Base-by-base conservation (phyloP, 495 filamentous ascomycete species). In the Penicillium manginii region DNA sequence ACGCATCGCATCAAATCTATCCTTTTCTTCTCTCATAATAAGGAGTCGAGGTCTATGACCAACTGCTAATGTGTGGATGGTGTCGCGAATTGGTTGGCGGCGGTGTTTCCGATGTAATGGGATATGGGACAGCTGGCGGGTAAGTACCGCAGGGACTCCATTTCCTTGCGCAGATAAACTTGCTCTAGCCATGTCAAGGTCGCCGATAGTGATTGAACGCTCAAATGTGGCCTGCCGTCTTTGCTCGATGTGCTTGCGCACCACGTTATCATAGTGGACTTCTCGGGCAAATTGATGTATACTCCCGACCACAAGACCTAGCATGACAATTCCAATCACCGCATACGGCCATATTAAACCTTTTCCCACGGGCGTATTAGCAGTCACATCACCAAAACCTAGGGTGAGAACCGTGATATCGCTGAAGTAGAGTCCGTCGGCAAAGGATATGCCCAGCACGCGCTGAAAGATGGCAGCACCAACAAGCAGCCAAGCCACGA, bases 301-400 rank as follows among this genome's bases (percentile, higher is more conserved):
- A 53, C 91, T 93, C 15, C 87, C 86, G 31, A 97, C 87, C 22
- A 96, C 89, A 26, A 97, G 78, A 84, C 93, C 93, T 4, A 97
- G 77, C 55, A 88, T 92, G 46, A 93, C 86, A 48, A 97, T 88
- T 7, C 93, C 93, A 19, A 92, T 83, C 3, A 96, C 84, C 0
- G 92, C 86, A 62, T 88, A 97, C 0, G 92, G 92, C 29, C 96
- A 86, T 15, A 96, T 73, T 9, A 97, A 76, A 2, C 84, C 83
- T 40, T 86, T 80, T 1, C 84, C 87, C 10, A 81, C 59, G 43
- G 82, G 50, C 5, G 73, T 78, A 0, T 62, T 60, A 5, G 83
- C 68, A 32, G 71, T 73, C 19, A 87, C 73, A 65, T 88, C 86
- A 18, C 86, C 86, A 64, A 86, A 88, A 2, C 86, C 86, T n/a